A percentile compares a stretch with the other conserved stretches of the same genome.
These are phyloP conservation scores for Gastrodia elata DNA, from an alignment of 106 monocot genomes.

Conservation along the genomic window DNA sequence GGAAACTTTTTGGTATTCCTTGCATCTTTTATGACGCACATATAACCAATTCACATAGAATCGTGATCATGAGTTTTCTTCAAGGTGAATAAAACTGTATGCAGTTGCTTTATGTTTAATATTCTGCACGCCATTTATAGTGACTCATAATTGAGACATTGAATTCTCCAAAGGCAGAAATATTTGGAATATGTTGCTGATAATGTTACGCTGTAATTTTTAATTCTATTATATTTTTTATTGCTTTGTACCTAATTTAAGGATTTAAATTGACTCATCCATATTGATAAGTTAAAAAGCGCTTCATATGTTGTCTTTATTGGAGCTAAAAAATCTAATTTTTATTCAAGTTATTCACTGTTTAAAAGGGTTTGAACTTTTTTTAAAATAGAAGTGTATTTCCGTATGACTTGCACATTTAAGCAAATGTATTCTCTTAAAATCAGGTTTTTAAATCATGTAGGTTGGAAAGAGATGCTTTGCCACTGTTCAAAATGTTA, in stretches of 20 bases:
- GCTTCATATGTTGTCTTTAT: neutral
- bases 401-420: neutral
- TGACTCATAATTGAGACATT: too few relatives aligned
- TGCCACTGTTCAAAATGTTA: conserved; percentile 78
- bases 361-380: neutral
- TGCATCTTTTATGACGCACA: too few relatives aligned
- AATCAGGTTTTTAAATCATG: conserved; percentile 7
- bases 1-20: too few relatives aligned
- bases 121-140: too few relatives aligned
- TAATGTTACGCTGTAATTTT: neutral
- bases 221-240: neutral
- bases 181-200: too few relatives aligned
- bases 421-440: neutral
- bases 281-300: neutral
- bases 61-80: too few relatives aligned
- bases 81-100: too few relatives aligned
- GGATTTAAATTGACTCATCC: neutral
- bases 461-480: conserved; percentile 92
- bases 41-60: too few relatives aligned
- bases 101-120: too few relatives aligned
- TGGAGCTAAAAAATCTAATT: neutral
- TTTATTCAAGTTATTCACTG: neutral
- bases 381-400: neutral
- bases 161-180: too few relatives aligned
- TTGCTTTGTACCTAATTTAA: neutral